phyloP scores from a whole-genome alignment of 257 asterid species.

The Pogostemon cablin region DNA sequence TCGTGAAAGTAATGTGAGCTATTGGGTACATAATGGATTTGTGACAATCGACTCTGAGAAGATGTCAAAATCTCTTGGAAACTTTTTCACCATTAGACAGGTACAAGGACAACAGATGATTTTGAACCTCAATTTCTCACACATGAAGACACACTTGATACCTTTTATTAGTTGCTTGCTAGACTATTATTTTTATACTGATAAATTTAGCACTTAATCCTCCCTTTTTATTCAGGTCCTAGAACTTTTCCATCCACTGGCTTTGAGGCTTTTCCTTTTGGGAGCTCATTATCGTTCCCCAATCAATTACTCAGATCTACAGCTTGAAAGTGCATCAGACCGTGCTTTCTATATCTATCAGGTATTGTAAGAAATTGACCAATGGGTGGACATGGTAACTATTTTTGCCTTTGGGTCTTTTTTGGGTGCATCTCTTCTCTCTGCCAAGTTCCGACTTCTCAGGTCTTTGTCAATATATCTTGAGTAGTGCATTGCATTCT shows the following conservation, averaged over 20 bases:
- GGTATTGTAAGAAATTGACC: conserved; percentile 45
- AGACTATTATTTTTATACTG: conserved; percentile 24
- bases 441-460: not conserved
- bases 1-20: conserved; percentile 63
- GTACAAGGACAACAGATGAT: conserved; percentile 39
- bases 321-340: conserved; percentile 92
- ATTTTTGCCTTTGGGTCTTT: conserved; percentile 5
- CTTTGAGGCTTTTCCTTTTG: conserved; percentile 81
- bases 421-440: conserved; percentile 14
- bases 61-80: conserved; percentile 98
- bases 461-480: conserved; percentile 17
- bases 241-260: conserved; percentile 89
- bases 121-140: conserved; percentile 2
- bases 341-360: conserved; percentile 88
- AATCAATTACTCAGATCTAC: conserved; percentile 77
- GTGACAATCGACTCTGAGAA: conserved; percentile 90
- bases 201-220: conserved; percentile 5
- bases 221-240: conserved; percentile 58
- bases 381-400: conserved; percentile 12
- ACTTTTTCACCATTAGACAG: conserved; percentile 95
- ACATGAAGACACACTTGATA: conserved; percentile 2
- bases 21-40: conserved; percentile 97
- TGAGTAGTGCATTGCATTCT: conserved; percentile 9
- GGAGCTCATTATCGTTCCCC: conserved; percentile 96
- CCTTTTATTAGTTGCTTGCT: conserved; percentile 7